Evolutionary conservation across 2,329 filamentous ascomycete genomes (phyloP).

Genomic region (Fusarium oligoseptatum): DNA sequence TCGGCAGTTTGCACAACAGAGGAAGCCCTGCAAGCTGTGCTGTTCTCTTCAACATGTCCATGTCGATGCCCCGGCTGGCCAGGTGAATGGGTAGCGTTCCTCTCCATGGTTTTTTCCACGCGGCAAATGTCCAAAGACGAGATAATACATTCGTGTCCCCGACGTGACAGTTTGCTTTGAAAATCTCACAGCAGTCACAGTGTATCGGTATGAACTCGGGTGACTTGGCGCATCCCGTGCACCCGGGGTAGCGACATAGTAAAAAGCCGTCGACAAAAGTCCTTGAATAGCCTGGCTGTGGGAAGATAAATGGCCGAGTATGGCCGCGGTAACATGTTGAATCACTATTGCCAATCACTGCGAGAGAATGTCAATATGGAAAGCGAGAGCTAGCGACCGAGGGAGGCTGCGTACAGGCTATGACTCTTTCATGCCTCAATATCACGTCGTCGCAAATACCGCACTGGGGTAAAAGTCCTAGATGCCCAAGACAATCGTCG

Average conservation of each 20-base stretch:
- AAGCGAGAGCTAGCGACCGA: too few species aligned
- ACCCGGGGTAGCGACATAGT: not conserved
- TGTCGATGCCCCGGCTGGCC: not conserved
- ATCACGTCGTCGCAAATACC: not conserved
- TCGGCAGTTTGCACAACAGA: not conserved
- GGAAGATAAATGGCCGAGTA: not conserved
- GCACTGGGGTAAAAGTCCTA: not conserved
- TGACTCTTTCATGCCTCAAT: conserved; percentile 2
- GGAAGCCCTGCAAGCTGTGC: not conserved
- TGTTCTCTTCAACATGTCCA: not conserved
- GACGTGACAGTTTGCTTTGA: not conserved
- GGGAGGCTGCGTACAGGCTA: not conserved
- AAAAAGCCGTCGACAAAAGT: not conserved
- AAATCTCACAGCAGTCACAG: not conserved
- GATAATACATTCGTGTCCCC: not conserved
- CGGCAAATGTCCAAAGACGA: not conserved
- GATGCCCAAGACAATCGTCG: not conserved
- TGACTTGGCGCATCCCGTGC: not conserved
- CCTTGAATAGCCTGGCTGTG: too few species aligned
- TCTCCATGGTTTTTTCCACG: not conserved
- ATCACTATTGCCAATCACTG: conserved; percentile 1
- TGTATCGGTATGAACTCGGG: not conserved
- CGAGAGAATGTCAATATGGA: not conserved
- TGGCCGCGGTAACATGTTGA: not conserved
- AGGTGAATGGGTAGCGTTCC: not conserved